A percentile compares a stretch with the other conserved stretches of the same genome.
phyloP scores from a whole-genome alignment of 108 stramenopile species.

The Chaetoceros tenuissimus region DNA sequence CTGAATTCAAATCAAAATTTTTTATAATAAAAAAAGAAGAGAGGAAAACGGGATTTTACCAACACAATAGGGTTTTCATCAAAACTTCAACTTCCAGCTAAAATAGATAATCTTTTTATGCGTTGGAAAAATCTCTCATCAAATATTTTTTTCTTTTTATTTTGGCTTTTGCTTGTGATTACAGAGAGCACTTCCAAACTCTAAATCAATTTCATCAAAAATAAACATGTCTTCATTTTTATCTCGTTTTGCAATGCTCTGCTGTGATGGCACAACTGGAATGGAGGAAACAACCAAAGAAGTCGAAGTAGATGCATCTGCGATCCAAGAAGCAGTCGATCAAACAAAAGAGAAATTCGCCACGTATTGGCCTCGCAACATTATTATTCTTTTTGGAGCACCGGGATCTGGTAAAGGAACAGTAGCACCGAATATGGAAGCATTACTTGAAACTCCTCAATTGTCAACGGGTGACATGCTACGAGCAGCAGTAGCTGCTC shows the following conservation, averaged over 20 bases:
- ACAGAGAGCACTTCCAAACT: no score
- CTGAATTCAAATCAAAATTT: no score
- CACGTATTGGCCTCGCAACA: slow-evolving; percentile 87
- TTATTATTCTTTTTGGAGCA: slow-evolving; percentile 38
- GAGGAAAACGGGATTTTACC: no score
- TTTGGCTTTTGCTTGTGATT: no score
- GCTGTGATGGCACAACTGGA: not conserved
- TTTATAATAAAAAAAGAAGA: no score
- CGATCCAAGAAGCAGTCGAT: slow-evolving; percentile 33
- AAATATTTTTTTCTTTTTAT: no score
- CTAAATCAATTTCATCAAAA: no score
- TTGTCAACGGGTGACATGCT: slow-evolving; percentile 99
- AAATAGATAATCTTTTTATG: no score
- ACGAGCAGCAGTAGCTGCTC: slow-evolving; percentile 90
- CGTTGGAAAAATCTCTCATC: no score
- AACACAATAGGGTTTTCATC: no score
- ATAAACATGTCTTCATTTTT: not conserved
- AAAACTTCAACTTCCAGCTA: no score
- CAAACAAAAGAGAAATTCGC: slow-evolving; percentile 74
- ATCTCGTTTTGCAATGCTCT: not conserved
- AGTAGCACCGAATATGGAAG: slow-evolving; percentile 82
- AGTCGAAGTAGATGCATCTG: not conserved
- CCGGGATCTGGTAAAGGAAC: slow-evolving; percentile 80
- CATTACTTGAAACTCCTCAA: slow-evolving; percentile 74
- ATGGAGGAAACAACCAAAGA: not conserved